Conservation (phyloP, 192 early-diverging fungal genomes). For the Coemansia sp. region DNA sequence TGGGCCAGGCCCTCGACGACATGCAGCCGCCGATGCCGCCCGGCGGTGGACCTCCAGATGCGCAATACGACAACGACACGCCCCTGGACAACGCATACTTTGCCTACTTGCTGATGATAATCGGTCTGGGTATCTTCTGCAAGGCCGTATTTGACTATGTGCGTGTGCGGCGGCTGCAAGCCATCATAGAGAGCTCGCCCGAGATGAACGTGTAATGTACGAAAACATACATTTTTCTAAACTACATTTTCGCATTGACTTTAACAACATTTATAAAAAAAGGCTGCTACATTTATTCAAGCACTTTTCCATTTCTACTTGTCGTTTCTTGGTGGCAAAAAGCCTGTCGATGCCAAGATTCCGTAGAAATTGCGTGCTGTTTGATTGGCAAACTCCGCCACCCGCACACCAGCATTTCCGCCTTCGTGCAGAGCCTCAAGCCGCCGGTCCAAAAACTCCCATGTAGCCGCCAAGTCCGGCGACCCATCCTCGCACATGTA, state of each 20-base stretch:
- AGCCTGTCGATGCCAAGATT: constrained; percentile 41
- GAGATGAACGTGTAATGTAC: constrained; percentile 41
- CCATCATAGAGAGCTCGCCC: constrained; percentile 60
- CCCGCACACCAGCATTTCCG: constrained; percentile 36
- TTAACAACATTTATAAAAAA: not conserved
- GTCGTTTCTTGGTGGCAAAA: constrained; percentile 7
- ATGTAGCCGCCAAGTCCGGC: constrained; percentile 66
- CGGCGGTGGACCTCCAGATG: not conserved
- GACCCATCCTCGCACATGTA: constrained; percentile 92
- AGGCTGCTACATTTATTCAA: not conserved
- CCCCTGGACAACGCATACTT: constrained; percentile 61
- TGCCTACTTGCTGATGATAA: constrained; percentile 69
- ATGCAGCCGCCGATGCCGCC: constrained; percentile 1
- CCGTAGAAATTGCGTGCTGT: constrained; percentile 44
- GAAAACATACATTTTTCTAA: not conserved
- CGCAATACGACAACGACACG: constrained; percentile 26
- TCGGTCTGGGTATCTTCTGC: constrained; percentile 71
- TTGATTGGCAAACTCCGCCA: constrained; percentile 20
- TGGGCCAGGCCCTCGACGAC: constrained; percentile 27
- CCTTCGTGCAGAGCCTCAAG: constrained; percentile 65
- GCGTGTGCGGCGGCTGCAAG: constrained; percentile 66
- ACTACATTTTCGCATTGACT: not conserved
- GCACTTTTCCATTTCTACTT: not conserved
- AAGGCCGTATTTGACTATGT: constrained; percentile 70
- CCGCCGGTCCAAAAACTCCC: constrained; percentile 73